Conservation (phyloP, 176 grass and related monocot species). For the Poa annua region DNA sequence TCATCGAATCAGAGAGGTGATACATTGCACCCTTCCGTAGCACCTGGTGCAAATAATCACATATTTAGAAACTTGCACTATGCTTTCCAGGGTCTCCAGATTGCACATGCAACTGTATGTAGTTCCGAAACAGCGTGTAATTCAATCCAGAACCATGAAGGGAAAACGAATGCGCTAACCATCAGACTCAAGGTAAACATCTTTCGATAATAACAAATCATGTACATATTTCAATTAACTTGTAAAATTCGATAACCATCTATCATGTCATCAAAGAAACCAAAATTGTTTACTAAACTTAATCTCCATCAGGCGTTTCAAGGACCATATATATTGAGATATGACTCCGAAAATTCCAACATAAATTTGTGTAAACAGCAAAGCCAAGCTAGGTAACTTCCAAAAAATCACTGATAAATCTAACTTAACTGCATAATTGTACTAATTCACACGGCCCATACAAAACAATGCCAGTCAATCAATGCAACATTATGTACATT, state of each 20-base stretch:
- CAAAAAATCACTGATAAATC: background rate
- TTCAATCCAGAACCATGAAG: background rate
- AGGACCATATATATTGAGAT: background rate
- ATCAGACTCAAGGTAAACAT: slow-evolving; percentile 29
- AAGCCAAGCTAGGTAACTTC: background rate
- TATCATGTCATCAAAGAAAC: background rate
- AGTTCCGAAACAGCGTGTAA: background rate
- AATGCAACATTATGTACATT: background rate
- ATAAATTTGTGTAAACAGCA: background rate
- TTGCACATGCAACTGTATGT: slow-evolving; percentile 20
- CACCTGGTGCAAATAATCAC: slow-evolving; percentile 54
- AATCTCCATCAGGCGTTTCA: background rate
- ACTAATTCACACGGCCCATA: background rate
- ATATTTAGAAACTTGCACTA: slow-evolving; percentile 35
- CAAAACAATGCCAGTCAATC: background rate
- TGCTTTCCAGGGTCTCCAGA: slow-evolving; percentile 24
- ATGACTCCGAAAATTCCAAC: background rate
- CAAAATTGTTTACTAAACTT: background rate
- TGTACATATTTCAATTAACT: background rate
- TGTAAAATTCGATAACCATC: background rate
- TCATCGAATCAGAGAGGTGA: slow-evolving; percentile 69
- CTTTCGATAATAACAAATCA: slow-evolving; percentile 7
- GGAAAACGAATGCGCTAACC: background rate
- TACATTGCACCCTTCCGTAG: slow-evolving; percentile 55
- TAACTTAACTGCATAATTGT: background rate